Conservation (phyloP, 345 rosid genomes). For the Gossypium stocksii region DNA sequence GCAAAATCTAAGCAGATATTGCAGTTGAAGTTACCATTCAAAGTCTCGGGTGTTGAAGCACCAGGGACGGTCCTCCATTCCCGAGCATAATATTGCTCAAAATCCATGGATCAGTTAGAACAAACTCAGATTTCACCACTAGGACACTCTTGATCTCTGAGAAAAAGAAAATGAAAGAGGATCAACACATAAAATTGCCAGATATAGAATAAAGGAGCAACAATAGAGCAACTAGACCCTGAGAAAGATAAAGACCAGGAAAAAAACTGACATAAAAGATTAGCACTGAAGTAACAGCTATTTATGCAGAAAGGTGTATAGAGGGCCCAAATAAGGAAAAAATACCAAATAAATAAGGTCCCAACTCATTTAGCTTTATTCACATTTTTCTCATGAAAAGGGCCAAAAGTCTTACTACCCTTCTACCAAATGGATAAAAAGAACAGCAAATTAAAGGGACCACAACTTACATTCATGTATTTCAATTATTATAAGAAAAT, state of each 20-base stretch:
- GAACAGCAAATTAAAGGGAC: constrained; percentile 1
- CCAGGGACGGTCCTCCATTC: constrained; percentile 40
- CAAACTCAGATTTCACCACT: background rate
- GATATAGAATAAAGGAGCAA: background rate
- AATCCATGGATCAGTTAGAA: constrained; percentile 33
- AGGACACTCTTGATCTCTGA: background rate
- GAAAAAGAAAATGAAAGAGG: background rate
- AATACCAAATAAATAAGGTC: constrained; percentile 16
- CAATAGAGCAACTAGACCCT: background rate
- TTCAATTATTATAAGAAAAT: background rate
- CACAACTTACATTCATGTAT: background rate
- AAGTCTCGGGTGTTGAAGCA: constrained; percentile 27
- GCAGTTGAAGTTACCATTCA: constrained; percentile 75
- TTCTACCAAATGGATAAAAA: background rate
- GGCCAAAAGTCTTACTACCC: background rate
- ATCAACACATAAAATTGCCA: background rate
- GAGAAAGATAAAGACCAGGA: background rate
- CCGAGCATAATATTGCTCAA: constrained; percentile 36
- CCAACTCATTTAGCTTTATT: background rate
- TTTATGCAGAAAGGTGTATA: background rate
- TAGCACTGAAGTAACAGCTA: background rate
- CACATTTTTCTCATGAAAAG: background rate
- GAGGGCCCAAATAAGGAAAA: background rate
- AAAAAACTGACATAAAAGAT: background rate
- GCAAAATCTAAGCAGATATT: constrained; percentile 82